Evolutionary conservation across 352 stramenopile genomes (phyloP).

Genomic region (Pythium utonaiense): DNA sequence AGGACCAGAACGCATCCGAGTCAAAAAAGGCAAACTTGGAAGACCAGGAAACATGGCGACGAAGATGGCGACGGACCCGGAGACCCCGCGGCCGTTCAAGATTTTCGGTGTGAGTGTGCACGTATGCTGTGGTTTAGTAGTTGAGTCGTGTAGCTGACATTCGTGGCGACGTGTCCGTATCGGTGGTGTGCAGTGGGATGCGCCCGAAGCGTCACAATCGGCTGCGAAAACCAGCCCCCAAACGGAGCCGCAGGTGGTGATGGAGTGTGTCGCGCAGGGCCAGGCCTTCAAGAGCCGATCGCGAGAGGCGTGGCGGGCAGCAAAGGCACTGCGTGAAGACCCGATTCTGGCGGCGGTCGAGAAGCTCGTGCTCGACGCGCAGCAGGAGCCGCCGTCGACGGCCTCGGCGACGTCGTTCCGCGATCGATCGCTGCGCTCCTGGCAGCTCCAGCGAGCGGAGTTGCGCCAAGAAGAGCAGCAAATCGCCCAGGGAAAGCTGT

Average conservation of each 20-base stretch:
- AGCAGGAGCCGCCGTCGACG: conserved; percentile 18
- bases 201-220: neutral
- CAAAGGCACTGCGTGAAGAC: conserved; percentile 43
- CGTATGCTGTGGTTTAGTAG: neutral
- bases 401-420: conserved; percentile 32
- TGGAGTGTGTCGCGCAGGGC: conserved; percentile 38
- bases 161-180: neutral
- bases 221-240: neutral
- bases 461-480: conserved; percentile 24
- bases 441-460: conserved; percentile 48
- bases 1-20: neutral
- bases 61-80: conserved; percentile 1
- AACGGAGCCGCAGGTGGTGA: conserved; percentile 1
- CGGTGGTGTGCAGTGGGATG: conserved; percentile 16
- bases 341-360: conserved; percentile 43
- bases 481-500: conserved; percentile 18
- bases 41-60: conserved; percentile 8
- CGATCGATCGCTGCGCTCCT: conserved; percentile 56
- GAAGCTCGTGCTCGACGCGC: conserved; percentile 17
- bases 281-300: conserved; percentile 48
- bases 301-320: conserved; percentile 34
- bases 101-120: conserved; percentile 20
- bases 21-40: conserved; percentile 25
- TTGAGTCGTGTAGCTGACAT: conserved; percentile 4
- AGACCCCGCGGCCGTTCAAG: conserved; percentile 25